These are phyloP conservation scores for Neofusicoccum sp. DNA, from an alignment of 2,329 filamentous ascomycete species.

Conservation along the genomic window DNA sequence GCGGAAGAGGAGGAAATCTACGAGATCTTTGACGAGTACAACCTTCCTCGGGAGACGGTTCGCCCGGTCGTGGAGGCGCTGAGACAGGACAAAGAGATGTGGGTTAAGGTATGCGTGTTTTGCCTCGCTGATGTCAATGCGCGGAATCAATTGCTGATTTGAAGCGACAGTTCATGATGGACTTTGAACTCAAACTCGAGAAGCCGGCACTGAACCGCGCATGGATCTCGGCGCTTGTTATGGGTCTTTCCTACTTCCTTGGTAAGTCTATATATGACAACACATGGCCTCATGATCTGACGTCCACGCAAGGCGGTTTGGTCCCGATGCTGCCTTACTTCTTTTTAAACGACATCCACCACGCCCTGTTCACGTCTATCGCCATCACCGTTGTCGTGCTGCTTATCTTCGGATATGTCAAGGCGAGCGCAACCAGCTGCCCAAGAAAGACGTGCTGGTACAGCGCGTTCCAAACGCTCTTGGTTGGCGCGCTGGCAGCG, in stretches of 20 bases:
- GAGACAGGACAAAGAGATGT: constrained; percentile 51
- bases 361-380: constrained; percentile 53
- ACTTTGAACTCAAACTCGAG: constrained; percentile 57
- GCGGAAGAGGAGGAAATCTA: constrained; percentile 49
- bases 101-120: constrained; percentile 43
- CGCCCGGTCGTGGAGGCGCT: constrained; percentile 55
- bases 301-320: constrained; percentile 33
- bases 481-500: constrained; percentile 20
- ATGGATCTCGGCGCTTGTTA: constrained; percentile 50
- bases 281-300: not conserved
- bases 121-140: not conserved
- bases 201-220: constrained; percentile 47
- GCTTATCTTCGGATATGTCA: constrained; percentile 55
- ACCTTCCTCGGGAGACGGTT: constrained; percentile 48
- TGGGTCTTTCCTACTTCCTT: constrained; percentile 42
- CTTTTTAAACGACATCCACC: constrained; percentile 39
- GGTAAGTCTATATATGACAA: constrained; percentile 16
- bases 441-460: constrained; percentile 9
- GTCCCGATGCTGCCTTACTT: constrained; percentile 58
- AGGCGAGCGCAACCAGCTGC: constrained; percentile 34
- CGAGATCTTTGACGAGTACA: constrained; percentile 54
- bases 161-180: constrained; percentile 57
- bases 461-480: constrained; percentile 17
- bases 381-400: constrained; percentile 54
- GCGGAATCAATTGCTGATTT: not conserved